These are phyloP conservation scores for Penicillium paradoxum DNA, from an alignment of 495 filamentous ascomycete genomes.

Conservation along the genomic window DNA sequence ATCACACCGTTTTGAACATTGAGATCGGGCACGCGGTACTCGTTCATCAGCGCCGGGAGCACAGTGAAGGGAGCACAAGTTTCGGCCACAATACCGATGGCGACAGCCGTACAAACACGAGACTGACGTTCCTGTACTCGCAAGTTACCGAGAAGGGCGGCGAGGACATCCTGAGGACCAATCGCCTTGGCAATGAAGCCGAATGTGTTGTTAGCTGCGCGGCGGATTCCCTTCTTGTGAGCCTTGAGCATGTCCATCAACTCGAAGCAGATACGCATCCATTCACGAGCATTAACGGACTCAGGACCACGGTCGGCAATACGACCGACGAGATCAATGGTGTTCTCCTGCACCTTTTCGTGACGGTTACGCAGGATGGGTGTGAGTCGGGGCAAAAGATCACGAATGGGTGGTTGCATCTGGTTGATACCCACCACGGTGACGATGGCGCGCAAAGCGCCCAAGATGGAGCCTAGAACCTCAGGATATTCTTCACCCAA, in stretches of 20 bases:
- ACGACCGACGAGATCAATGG: conserved; percentile 97
- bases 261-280: conserved; percentile 99
- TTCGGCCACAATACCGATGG: conserved; percentile 99
- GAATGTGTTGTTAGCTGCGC: conserved; percentile 99
- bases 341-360: conserved; percentile 99
- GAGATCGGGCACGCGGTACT: conserved; percentile 96
- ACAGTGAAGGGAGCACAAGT: conserved; percentile 99
- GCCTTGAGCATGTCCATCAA: conserved; percentile 99
- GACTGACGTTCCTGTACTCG: conserved; percentile 97
- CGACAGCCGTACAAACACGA: conserved; percentile 96
- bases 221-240: conserved; percentile 97
- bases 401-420: conserved; percentile 98
- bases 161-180: conserved; percentile 94
- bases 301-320: conserved; percentile 97
- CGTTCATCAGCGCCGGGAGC: conserved; percentile 98
- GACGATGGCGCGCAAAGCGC: conserved; percentile 92
- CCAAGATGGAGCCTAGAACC: conserved; percentile 93
- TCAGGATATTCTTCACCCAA: conserved; percentile 99
- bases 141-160: conserved; percentile 93
- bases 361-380: conserved; percentile 97
- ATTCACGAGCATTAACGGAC: conserved; percentile 92
- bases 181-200: conserved; percentile 99
- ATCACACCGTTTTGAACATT: conserved; percentile 99
- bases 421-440: conserved; percentile 96
- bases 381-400: conserved; percentile 90